Evolutionary conservation across 352 stramenopile species (phyloP), one percentile per base, ranked within the genome.

Genomic region (Aphanomyces astaci): DNA sequence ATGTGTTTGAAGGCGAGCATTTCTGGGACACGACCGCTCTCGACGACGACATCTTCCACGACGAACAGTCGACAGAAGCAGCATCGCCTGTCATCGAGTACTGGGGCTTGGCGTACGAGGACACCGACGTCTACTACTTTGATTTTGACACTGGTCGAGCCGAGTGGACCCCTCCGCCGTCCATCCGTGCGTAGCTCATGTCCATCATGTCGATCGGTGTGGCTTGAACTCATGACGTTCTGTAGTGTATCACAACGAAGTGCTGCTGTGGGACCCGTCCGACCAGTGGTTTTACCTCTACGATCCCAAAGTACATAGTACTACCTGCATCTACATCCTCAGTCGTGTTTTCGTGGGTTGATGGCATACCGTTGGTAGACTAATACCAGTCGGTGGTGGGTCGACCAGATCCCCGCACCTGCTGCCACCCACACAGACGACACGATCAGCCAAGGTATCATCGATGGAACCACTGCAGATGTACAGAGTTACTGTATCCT

Each of bases 261-360:
- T 65, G 17, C 33, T 65, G 36, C 56, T 65, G 2, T 65, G 56
- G 56, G 56, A 65, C 22, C 4, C 32, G 1, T 31, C n/a, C 3
- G 56, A 49, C 31, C 56, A 65, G 36, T 65, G 56, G 56, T 65
- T 65, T 19, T 65, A 65, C 39, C 22, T 65, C n/a, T 65, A 65
- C 40, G 56, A 65, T 24, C 25, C 36, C 56, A 65, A 27, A 36
- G 56, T 28, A 59, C 19, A 15, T 22, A 9, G 9, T 55, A 55
- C 17, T 55, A n/a, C n/a, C n/a, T n/a, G n/a, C n/a, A n/a, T n/a
- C n/a, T n/a, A n/a, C n/a, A n/a, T n/a, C n/a, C n/a, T n/a, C n/a
- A n/a, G n/a, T n/a, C n/a, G n/a, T n/a, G n/a, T n/a, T n/a, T n/a
- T n/a, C n/a, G n/a, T n/a, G n/a, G n/a, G n/a, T n/a, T n/a, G n/a